Percentiles rank a stretch among this genome's conserved stretches.
phyloP scores from a whole-genome alignment of 805 yeast species.

The Ogataea pilisensis region DNA sequence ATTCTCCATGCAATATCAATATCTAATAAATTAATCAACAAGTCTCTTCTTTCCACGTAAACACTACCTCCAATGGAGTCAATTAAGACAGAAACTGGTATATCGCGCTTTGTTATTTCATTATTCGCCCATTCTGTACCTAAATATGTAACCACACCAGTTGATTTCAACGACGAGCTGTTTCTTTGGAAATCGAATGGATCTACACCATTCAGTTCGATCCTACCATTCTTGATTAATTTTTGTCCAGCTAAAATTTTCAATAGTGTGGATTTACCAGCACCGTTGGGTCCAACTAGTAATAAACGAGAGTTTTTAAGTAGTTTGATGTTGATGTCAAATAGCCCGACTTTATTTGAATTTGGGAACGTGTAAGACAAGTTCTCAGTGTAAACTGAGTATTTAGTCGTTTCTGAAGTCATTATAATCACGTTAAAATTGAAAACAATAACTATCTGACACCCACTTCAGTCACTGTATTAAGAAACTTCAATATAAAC shows the following conservation, averaged over 20 bases:
- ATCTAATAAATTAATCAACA: conserved; percentile 71
- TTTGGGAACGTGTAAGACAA: conserved; percentile 67
- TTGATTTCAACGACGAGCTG: conserved; percentile 7
- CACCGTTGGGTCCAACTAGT: conserved; percentile 92
- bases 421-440: no score
- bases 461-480: neutral
- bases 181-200: conserved; percentile 56
- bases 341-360: conserved; percentile 59
- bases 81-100: conserved; percentile 76
- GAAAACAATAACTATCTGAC: no score
- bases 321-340: conserved; percentile 55
- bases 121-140: conserved; percentile 99
- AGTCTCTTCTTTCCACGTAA: conserved; percentile 71
- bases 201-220: conserved; percentile 75
- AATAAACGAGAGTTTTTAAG: conserved; percentile 73
- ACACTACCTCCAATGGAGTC: conserved; percentile 77
- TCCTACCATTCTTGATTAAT: conserved; percentile 66
- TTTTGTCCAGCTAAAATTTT: conserved; percentile 89
- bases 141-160: conserved; percentile 54
- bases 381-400: conserved; percentile 58
- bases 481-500: conserved; percentile 4
- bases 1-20: conserved; percentile 88
- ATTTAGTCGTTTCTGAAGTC: no score
- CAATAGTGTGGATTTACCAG: conserved; percentile 90
- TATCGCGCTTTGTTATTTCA: conserved; percentile 84